Conservation (phyloP, 1,284 basidiomycete species). For the Cutaneotrichosporon dermatis region DNA sequence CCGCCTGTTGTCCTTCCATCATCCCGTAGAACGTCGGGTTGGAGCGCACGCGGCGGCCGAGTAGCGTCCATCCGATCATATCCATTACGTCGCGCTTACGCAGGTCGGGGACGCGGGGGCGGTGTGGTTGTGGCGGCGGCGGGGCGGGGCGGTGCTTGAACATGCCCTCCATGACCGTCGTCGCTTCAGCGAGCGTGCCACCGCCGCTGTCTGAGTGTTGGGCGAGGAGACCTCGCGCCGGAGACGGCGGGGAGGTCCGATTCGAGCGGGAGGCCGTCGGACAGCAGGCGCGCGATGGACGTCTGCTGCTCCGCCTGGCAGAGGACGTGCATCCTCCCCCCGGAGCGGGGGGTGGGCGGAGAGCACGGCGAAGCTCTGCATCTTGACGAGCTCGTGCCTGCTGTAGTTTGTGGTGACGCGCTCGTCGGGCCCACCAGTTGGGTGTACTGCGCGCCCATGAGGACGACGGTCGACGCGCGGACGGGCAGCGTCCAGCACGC, state of each 20-base stretch:
- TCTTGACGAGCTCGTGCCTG: slow-evolving; percentile 75
- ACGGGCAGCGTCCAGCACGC: slow-evolving; percentile 82
- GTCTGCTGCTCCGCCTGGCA: slow-evolving; percentile 78
- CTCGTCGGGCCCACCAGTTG: slow-evolving; percentile 47
- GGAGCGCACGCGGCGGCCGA: slow-evolving; percentile 63
- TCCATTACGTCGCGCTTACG: slow-evolving; percentile 70
- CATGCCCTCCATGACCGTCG: slow-evolving; percentile 18
- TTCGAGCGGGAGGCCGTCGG: slow-evolving; percentile 83
- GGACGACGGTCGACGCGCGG: slow-evolving; percentile 71
- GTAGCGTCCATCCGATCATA: slow-evolving; percentile 73
- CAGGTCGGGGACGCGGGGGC: slow-evolving; percentile 44
- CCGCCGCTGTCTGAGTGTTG: slow-evolving; percentile 15
- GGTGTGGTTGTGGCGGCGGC: slow-evolving; percentile 21
- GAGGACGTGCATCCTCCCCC: slow-evolving; percentile 75
- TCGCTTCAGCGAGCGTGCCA: slow-evolving; percentile 20
- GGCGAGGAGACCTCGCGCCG: background rate
- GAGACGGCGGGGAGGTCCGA: slow-evolving; percentile 58
- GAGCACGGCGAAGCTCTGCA: slow-evolving; percentile 77
- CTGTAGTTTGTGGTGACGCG: slow-evolving; percentile 73
- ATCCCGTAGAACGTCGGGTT: slow-evolving; percentile 88
- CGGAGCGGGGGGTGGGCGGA: slow-evolving; percentile 22
- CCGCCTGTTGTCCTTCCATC: slow-evolving; percentile 49
- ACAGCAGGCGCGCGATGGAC: slow-evolving; percentile 72
- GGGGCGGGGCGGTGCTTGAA: slow-evolving; percentile 25
- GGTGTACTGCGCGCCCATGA: slow-evolving; percentile 89